Conservation (phyloP, 805 yeast species). For the Jamesozyma piceae region DNA sequence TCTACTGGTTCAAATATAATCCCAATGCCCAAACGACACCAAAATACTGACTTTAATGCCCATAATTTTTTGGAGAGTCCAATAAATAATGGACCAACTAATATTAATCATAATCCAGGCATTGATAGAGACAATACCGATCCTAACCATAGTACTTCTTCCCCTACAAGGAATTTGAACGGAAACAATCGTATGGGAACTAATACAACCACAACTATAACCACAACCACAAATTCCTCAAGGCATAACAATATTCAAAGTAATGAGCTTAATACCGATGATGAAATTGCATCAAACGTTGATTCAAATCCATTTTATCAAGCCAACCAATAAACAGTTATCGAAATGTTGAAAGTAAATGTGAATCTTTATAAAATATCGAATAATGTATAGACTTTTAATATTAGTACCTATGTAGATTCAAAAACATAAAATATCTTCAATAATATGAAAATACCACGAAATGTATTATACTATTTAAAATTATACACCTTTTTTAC, state of each 20-base stretch:
- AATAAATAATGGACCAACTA: neutral
- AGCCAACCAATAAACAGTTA: neutral
- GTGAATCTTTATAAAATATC: no score
- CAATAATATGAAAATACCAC: no score
- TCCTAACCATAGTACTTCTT: neutral
- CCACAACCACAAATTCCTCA: neutral
- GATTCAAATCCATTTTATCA: conserved; percentile 5
- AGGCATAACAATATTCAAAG: neutral
- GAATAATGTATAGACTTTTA: neutral
- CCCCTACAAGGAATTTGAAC: neutral
- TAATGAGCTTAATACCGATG: neutral
- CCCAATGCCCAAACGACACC: neutral
- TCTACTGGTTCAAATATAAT: no score
- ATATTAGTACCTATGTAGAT: neutral
- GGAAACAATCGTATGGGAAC: neutral
- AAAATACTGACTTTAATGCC: neutral
- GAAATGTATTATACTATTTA: no score
- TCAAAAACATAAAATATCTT: no score
- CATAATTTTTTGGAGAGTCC: neutral
- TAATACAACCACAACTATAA: neutral
- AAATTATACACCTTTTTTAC: conserved; percentile 7
- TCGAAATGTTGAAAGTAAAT: no score
- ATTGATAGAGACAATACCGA: no score
- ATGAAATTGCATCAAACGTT: neutral
- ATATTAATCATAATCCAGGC: no score